Percentiles rank a stretch among this genome's conserved stretches.
Evolutionary conservation across 805 yeast species (phyloP).

Genomic region (Zygotorulaspora danielsina): DNA sequence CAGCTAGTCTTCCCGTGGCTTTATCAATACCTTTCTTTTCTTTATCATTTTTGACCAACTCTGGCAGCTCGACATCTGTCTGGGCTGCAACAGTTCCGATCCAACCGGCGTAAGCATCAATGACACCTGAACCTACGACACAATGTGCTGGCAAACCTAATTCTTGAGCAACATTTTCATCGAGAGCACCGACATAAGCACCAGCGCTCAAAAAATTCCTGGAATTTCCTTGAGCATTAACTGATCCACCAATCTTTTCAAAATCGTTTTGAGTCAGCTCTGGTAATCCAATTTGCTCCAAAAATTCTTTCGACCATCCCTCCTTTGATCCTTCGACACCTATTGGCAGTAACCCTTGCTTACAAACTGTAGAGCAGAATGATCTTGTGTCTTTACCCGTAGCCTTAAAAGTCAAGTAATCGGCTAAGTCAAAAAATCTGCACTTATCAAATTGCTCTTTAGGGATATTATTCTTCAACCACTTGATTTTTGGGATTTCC

Average conservation of each 20-base stretch:
- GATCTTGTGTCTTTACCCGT: conserved; percentile 85
- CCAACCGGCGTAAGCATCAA: conserved; percentile 99
- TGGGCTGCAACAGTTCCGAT: conserved; percentile 95
- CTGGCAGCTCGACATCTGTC: conserved; percentile 52
- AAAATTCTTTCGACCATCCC: conserved; percentile 88
- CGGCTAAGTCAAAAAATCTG: conserved; percentile 90
- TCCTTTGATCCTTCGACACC: conserved; percentile 82
- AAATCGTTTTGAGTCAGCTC: conserved; percentile 78
- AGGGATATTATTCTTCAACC: conserved; percentile 87
- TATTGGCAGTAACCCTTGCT: conserved; percentile 88
- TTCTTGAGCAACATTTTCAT: conserved; percentile 64
- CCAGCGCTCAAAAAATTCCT: conserved; percentile 74
- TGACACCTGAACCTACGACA: conserved; percentile 91
- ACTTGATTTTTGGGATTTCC: conserved; percentile 95
- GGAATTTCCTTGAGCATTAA: conserved; percentile 57
- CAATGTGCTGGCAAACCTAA: conserved; percentile 77
- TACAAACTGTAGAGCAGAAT: conserved; percentile 87
- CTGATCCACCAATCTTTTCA: conserved; percentile 76
- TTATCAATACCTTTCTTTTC: conserved; percentile 47
- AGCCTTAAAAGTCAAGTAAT: conserved; percentile 85
- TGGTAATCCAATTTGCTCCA: conserved; percentile 60
- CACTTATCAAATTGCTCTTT: conserved; percentile 50
- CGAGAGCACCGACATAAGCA: conserved; percentile 74
- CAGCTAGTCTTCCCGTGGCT: conserved; percentile 84
- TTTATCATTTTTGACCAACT: conserved; percentile 47